Percentiles rank a stretch among this genome's conserved stretches.
Conservation (phyloP, 371 early-diverging fungal genomes). For the Smittium mucronatum region DNA sequence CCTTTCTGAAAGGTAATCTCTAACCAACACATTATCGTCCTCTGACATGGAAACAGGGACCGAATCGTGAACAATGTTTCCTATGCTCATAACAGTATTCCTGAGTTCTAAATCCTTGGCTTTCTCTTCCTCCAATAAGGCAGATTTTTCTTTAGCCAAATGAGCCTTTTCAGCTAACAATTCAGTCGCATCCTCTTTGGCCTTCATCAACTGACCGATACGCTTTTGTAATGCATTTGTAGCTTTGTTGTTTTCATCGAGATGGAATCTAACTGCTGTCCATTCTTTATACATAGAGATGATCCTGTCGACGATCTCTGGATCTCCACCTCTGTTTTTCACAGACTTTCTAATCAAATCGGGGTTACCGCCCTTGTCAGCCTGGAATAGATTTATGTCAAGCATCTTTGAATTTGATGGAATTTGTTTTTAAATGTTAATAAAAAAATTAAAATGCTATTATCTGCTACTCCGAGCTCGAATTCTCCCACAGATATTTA, state of each 20-base stretch:
- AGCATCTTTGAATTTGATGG: constrained; percentile 36
- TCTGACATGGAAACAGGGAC: constrained; percentile 86
- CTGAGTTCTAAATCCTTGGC: constrained; percentile 54
- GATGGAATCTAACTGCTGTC: constrained; percentile 67
- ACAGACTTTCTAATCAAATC: constrained; percentile 87
- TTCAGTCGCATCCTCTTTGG: constrained; percentile 75
- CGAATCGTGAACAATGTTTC: constrained; percentile 92
- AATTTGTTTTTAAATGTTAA: background rate
- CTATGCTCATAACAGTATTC: constrained; percentile 61
- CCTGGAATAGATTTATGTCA: constrained; percentile 83
- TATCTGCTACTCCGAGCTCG: no score
- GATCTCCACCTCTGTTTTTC: constrained; percentile 70
- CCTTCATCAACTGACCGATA: constrained; percentile 80
- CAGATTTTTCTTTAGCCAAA: constrained; percentile 56
- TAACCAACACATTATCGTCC: constrained; percentile 73
- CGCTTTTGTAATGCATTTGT: constrained; percentile 87
- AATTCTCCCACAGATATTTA: no score
- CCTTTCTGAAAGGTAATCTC: constrained; percentile 51
- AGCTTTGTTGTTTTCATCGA: constrained; percentile 81
- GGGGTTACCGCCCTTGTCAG: constrained; percentile 91
- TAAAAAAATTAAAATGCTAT: no score
- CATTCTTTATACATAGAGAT: constrained; percentile 84
- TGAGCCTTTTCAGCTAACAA: constrained; percentile 59
- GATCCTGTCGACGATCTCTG: constrained; percentile 82
- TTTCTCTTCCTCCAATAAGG: constrained; percentile 51